Base-by-base conservation (phyloP, 2,329 filamentous ascomycete species). In the Acephala macrosclerotiorum region DNA sequence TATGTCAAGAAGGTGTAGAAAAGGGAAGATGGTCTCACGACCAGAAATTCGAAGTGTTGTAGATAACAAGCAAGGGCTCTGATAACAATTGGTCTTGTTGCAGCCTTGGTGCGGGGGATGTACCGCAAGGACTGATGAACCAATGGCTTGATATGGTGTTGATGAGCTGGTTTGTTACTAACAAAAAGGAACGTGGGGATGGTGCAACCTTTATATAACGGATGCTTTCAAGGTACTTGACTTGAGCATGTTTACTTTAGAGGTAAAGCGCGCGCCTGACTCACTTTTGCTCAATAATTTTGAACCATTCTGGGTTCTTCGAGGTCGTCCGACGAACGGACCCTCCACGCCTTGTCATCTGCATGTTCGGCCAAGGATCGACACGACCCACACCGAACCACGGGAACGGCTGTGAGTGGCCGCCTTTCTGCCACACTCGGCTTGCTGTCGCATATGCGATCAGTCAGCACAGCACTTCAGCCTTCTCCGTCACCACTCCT, bases 21-120 rank as follows among this genome's bases (percentile, higher is more conserved):
- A 33, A 42, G 18, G 35, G 58, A 62, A 35, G 20, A 40, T 47
- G 62, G 35, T 20, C 49, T 38, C 55, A 55, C 42, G 42, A 40
- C 51, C 57, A 42, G 59, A 26, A 60, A 66, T 20, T 45, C 58
- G 42, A 61, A 49, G 49, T 33, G 42, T 14, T 49, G 60, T 60
- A 29, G 26, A 45, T 47, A 25, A 62, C 55, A 60, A 47, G 36
- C 56, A 61, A 61, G 59, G 59, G 33, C 62, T 40, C 18, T 36
- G 49, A 63, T 61, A 63, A 18, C 55, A 60, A 57, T 60, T 68
- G 60, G 38, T 56, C 29, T 29, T 65, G 61, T 59, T 66, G 65
- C 64, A 66, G 63, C 40, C 62, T 67, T 58, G 62, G 66, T 70
- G 68, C 68, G 66, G 68, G 68, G 68, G 65, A 70, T 45, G 66